A percentile compares a stretch with the other conserved stretches of the same genome.
Evolutionary conservation across 306 rosid species (phyloP).

Genomic region (Ziziphus jujuba): DNA sequence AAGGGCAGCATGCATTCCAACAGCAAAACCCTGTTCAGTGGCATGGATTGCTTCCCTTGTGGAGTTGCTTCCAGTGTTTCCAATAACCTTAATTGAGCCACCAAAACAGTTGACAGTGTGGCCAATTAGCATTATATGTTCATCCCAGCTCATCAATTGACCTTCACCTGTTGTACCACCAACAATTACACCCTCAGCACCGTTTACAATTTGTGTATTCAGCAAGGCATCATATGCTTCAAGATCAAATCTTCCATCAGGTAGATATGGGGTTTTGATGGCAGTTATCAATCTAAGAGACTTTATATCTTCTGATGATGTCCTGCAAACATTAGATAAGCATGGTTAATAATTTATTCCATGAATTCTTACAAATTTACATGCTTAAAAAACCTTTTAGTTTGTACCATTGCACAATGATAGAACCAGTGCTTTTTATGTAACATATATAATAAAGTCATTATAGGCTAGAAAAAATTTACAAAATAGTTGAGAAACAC

Average conservation of each 20-base stretch:
- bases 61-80: slow-evolving; percentile 93
- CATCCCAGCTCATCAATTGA: slow-evolving; percentile 97
- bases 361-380: neutral
- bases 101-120: slow-evolving; percentile 90
- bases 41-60: slow-evolving; percentile 97
- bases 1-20: slow-evolving; percentile 99
- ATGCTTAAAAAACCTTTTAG: neutral
- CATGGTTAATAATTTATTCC: neutral
- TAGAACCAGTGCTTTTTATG: too few species aligned
- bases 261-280: slow-evolving; percentile 92
- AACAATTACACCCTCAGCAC: slow-evolving; percentile 81
- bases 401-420: neutral
- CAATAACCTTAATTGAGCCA: slow-evolving; percentile 82
- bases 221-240: slow-evolving; percentile 89
- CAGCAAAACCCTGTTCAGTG: slow-evolving; percentile 93
- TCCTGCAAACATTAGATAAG: slow-evolving; percentile 53
- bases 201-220: slow-evolving; percentile 65
- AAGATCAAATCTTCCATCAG: slow-evolving; percentile 93
- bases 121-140: slow-evolving; percentile 93
- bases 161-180: slow-evolving; percentile 98
- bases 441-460: too few species aligned
- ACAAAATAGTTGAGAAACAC: too few species aligned
- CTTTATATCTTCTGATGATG: slow-evolving; percentile 70
- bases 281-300: slow-evolving; percentile 82
- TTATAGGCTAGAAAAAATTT: too few species aligned